A percentile compares a stretch with the other conserved stretches of the same genome.
Conservation (phyloP, 495 filamentous ascomycete species). For the Pseudevernia furfuracea region DNA sequence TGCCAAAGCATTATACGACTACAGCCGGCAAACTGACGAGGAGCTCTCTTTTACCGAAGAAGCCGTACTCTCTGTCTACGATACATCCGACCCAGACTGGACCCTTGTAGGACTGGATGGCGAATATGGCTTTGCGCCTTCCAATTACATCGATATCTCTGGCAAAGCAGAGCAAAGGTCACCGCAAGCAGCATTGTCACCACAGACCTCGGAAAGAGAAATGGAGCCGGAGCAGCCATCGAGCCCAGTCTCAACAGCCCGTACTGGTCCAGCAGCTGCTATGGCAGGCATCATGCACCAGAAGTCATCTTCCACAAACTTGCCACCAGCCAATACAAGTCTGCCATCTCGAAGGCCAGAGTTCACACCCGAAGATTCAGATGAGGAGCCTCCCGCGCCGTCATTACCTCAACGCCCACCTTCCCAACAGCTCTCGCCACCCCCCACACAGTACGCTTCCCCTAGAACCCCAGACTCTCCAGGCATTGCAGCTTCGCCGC, state of each 20-base stretch:
- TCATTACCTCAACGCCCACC: constrained; percentile 62
- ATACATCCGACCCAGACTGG: constrained; percentile 92
- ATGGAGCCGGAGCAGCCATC: constrained; percentile 22
- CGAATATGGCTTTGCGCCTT: constrained; percentile 92
- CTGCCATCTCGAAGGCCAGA: constrained; percentile 40
- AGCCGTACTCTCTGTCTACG: constrained; percentile 72
- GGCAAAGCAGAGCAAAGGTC: constrained; percentile 23
- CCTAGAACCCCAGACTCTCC: constrained; percentile 35
- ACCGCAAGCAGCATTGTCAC: constrained; percentile 29
- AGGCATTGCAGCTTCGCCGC: constrained; percentile 50
- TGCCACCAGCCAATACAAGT: constrained; percentile 37
- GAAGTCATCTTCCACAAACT: constrained; percentile 36
- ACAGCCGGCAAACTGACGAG: constrained; percentile 93
- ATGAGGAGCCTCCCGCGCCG: constrained; percentile 55
- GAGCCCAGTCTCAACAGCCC: constrained; percentile 28
- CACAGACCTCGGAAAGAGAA: constrained; percentile 12
- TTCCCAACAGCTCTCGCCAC: constrained; percentile 49
- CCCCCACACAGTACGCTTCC: constrained; percentile 45
- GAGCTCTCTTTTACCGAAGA: constrained; percentile 95
- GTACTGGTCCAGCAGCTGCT: constrained; percentile 60
- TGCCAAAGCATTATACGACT: constrained; percentile 89
- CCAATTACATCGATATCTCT: constrained; percentile 84
- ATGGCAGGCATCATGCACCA: constrained; percentile 64
- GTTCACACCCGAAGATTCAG: constrained; percentile 53
- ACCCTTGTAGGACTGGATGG: constrained; percentile 77